Conservation (phyloP, 148 eudicot genomes). For the Agrostemma githago region DNA sequence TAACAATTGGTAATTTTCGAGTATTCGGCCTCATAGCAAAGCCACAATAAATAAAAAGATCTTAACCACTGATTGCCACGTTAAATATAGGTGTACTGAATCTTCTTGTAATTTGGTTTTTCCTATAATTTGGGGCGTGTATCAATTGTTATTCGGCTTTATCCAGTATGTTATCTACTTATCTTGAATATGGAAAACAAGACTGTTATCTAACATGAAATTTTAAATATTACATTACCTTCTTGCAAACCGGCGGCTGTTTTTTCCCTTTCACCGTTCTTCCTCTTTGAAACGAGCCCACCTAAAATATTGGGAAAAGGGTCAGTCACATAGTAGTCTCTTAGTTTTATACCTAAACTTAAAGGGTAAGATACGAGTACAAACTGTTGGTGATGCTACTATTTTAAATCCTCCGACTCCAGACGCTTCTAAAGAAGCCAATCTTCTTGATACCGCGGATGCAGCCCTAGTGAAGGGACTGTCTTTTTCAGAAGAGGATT, state of each 20-base stretch:
- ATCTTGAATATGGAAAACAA: neutral
- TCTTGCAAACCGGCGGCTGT: constrained; percentile 70
- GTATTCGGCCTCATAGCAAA: no score
- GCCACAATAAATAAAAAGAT: no score
- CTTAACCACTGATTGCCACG: no score
- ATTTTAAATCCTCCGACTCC: constrained; percentile 67
- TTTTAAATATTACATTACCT: constrained; percentile 36
- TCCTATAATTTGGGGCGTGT: no score
- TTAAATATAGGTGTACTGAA: no score
- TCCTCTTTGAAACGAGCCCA: constrained; percentile 74
- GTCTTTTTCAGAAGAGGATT: constrained; percentile 48
- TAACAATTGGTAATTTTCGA: no score
- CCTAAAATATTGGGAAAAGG: constrained; percentile 35
- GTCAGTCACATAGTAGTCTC: constrained; percentile 11
- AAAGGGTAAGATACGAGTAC: constrained; percentile 26
- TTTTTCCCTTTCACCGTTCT: constrained; percentile 68
- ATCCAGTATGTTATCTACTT: neutral
- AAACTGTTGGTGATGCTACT: constrained; percentile 72
- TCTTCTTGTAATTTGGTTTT: no score
- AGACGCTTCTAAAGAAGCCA: constrained; percentile 82
- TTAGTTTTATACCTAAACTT: neutral
- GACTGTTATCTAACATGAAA: neutral
- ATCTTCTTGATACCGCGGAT: constrained; percentile 42
- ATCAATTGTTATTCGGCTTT: no score
- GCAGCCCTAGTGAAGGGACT: constrained; percentile 60